These are phyloP conservation scores for Ploettnerulaceae sp. DNA, from an alignment of 2,329 filamentous ascomycete species.

Conservation along the genomic window DNA sequence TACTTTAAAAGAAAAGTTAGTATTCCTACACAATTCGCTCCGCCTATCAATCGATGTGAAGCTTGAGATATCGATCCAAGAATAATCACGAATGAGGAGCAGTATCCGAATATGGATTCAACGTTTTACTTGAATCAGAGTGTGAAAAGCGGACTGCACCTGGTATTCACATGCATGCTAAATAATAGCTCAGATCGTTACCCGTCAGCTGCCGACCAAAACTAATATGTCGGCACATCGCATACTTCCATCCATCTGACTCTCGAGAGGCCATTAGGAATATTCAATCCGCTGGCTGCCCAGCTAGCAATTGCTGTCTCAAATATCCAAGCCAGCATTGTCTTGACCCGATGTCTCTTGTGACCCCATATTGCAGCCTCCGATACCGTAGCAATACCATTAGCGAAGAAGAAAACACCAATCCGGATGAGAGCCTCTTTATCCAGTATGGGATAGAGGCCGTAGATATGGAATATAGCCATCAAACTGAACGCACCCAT, in stretches of 20 bases:
- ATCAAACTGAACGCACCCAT: conserved; percentile 38
- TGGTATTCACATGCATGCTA: no score
- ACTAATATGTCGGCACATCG: conserved; percentile 12
- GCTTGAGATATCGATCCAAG: no score
- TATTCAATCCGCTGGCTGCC: conserved; percentile 32
- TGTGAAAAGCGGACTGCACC: no score
- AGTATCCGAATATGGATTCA: no score
- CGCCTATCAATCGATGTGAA: no score
- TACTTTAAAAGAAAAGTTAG: no score
- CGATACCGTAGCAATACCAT: conserved; percentile 36
- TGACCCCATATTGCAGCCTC: conserved; percentile 36
- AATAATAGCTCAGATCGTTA: no score
- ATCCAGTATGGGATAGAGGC: conserved; percentile 34
- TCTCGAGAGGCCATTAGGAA: conserved; percentile 34
- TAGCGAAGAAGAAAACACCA: conserved; percentile 37
- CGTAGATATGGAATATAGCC: conserved; percentile 39
- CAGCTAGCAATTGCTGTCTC: conserved; percentile 35
- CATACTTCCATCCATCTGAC: conserved; percentile 34
- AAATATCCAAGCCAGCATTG: conserved; percentile 34
- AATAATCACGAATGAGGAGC: no score
- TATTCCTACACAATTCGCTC: no score
- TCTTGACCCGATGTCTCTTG: conserved; percentile 33
- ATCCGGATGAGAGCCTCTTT: conserved; percentile 33
- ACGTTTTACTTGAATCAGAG: no score
- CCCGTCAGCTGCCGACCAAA: not conserved